Evolutionary conservation across 441 rosid genomes (phyloP).

Genomic region (Francoa sonchifolia): DNA sequence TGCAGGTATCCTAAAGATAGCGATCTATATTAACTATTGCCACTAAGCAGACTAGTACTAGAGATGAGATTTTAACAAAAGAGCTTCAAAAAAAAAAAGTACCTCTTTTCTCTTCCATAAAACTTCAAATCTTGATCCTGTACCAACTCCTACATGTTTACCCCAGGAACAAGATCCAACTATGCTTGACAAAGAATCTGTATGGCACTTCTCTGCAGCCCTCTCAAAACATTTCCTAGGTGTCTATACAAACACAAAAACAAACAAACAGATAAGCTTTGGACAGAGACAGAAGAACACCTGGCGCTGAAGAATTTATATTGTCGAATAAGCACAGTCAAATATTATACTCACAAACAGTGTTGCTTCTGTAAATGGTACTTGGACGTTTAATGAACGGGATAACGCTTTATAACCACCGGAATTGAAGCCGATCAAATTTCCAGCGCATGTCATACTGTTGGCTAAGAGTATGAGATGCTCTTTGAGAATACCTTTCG

Average conservation of each 20-base stretch:
- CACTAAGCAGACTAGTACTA: too few species aligned
- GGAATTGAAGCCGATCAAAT: conserved; percentile 76
- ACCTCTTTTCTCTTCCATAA: conserved; percentile 66
- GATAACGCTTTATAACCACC: conserved; percentile 74
- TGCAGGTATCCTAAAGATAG: background rate
- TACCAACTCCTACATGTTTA: conserved; percentile 76
- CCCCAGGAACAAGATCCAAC: conserved; percentile 99
- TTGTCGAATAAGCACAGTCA: too few species aligned
- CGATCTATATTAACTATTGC: too few species aligned
- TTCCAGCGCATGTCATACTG: conserved; percentile 85
- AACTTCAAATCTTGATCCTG: conserved; percentile 80
- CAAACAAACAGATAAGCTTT: too few species aligned
- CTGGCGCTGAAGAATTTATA: too few species aligned
- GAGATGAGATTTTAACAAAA: too few species aligned
- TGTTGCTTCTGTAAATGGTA: conserved; percentile 95
- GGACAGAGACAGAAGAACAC: too few species aligned
- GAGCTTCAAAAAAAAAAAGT: conserved; percentile 6
- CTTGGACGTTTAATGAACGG: conserved; percentile 65
- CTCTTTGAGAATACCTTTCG: conserved; percentile 79
- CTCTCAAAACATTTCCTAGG: conserved; percentile 85
- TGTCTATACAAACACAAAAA: conserved; percentile 33
- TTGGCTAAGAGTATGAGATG: conserved; percentile 81
- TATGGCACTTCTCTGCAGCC: conserved; percentile 83
- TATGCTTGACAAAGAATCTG: conserved; percentile 58
- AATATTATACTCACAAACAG: conserved; percentile 69